Percentiles rank a stretch among this genome's conserved stretches.
Conservation (phyloP, 495 filamentous ascomycete genomes). For the Aspergillus cristatus region DNA sequence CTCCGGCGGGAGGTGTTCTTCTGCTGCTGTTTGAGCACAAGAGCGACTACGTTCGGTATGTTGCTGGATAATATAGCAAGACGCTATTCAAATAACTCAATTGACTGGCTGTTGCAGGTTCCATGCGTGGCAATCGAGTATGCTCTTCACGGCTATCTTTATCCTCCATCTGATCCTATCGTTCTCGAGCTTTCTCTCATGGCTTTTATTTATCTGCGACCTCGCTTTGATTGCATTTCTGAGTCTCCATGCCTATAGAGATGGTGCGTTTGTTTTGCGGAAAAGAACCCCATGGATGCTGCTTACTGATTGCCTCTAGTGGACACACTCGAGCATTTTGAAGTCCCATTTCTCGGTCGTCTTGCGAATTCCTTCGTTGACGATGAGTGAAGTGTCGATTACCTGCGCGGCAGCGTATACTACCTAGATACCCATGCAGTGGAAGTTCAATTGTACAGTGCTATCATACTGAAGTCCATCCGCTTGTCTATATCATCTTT, state of each 20-base stretch:
- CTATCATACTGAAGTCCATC: background rate
- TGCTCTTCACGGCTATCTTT: slow-evolving; percentile 80
- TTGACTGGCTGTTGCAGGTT: slow-evolving; percentile 49
- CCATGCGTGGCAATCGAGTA: slow-evolving; percentile 89
- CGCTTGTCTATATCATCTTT: background rate
- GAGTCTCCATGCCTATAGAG: slow-evolving; percentile 68
- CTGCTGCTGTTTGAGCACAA: slow-evolving; percentile 82
- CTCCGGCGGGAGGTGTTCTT: slow-evolving; percentile 79
- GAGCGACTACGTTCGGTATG: slow-evolving; percentile 91
- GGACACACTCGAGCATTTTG: slow-evolving; percentile 70
- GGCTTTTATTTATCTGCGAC: slow-evolving; percentile 70
- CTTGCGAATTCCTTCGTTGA: slow-evolving; percentile 74
- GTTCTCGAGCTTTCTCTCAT: slow-evolving; percentile 76
- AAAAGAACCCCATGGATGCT: background rate
- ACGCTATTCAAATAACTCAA: background rate
- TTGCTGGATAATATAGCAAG: slow-evolving; percentile 7
- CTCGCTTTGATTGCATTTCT: slow-evolving; percentile 68
- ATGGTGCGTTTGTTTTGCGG: slow-evolving; percentile 45
- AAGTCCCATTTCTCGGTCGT: slow-evolving; percentile 1
- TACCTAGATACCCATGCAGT: background rate
- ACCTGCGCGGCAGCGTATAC: background rate
- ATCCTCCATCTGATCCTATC: slow-evolving; percentile 74
- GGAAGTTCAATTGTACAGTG: slow-evolving; percentile 5
- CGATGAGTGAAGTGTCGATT: slow-evolving; percentile 50
- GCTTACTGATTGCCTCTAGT: slow-evolving; percentile 31